Conservation (phyloP, 257 asterid species). For the Solanum raphanifolium region DNA sequence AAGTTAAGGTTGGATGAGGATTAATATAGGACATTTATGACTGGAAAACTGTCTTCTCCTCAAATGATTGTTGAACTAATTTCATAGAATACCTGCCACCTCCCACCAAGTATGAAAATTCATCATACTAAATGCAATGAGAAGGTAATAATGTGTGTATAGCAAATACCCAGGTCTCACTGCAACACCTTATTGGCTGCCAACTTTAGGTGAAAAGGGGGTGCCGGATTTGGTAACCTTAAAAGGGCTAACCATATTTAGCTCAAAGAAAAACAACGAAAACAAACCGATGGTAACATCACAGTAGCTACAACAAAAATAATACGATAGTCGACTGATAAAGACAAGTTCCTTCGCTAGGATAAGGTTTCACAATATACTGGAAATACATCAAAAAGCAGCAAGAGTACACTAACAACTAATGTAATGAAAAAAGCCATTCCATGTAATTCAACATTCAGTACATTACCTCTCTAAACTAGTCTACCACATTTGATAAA, state of each 20-base stretch:
- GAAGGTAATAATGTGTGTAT: too few relatives aligned
- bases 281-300: not conserved
- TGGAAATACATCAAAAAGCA: not conserved
- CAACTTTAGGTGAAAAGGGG: not conserved
- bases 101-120: too few relatives aligned
- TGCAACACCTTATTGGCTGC: not conserved
- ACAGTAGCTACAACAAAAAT: not conserved
- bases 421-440: too few relatives aligned
- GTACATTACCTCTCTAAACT: too few relatives aligned
- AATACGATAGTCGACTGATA: not conserved
- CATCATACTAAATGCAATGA: too few relatives aligned
- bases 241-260: not conserved
- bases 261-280: not conserved
- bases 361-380: not conserved
- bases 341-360: not conserved
- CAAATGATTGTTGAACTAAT: not conserved
- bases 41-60: not conserved
- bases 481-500: too few relatives aligned
- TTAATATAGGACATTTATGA: too few relatives aligned
- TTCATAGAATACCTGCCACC: accelerated
- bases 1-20: too few relatives aligned
- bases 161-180: too few relatives aligned
- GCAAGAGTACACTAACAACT: not conserved
- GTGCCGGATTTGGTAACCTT: not conserved
- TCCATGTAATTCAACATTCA: too few relatives aligned